Percentiles rank a stretch among this genome's conserved stretches.
These are phyloP conservation scores for Epichloe hybrida DNA, from an alignment of 2,329 filamentous ascomycete species.

Conservation along the genomic window DNA sequence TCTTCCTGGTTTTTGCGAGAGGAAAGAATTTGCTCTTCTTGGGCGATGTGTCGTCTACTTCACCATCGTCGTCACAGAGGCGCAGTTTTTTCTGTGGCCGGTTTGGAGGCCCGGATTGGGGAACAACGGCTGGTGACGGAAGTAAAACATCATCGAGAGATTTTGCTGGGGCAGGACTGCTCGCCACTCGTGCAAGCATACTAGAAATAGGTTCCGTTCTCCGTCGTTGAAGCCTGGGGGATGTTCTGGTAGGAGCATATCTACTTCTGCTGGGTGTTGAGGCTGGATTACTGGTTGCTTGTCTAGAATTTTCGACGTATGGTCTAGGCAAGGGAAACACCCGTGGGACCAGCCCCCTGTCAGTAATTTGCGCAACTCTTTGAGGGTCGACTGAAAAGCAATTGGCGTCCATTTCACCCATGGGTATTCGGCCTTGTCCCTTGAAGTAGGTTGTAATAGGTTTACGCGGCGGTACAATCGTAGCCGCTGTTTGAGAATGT, in stretches of 20 bases:
- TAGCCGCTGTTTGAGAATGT: conserved; percentile 21
- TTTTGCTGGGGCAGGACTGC: conserved; percentile 10
- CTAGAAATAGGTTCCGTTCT: conserved; percentile 38
- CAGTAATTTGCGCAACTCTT: conserved; percentile 33
- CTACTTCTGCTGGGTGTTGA: conserved; percentile 7
- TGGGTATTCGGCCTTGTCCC: conserved; percentile 35
- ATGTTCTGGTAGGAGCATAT: conserved; percentile 14
- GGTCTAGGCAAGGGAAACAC: conserved; percentile 47
- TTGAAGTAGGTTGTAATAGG: conserved; percentile 44
- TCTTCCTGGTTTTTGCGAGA: conserved; percentile 13
- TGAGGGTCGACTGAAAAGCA: conserved; percentile 41
- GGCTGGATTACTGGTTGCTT: conserved; percentile 5
- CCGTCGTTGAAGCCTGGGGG: conserved; percentile 32
- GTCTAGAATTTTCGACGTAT: conserved; percentile 31
- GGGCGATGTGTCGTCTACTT: conserved; percentile 19
- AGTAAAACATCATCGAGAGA: conserved; percentile 6
- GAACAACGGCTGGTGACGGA: conserved; percentile 3
- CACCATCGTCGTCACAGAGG: conserved; percentile 32
- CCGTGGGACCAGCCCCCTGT: conserved; percentile 37
- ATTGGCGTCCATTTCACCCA: conserved; percentile 51
- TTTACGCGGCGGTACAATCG: conserved; percentile 24
- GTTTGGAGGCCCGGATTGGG: conserved; percentile 12
- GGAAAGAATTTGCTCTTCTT: conserved; percentile 44
- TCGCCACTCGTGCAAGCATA: conserved; percentile 21
- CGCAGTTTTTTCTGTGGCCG: conserved; percentile 46